Conservation (phyloP, 345 rosid genomes). For the Cochlearia excelsa region DNA sequence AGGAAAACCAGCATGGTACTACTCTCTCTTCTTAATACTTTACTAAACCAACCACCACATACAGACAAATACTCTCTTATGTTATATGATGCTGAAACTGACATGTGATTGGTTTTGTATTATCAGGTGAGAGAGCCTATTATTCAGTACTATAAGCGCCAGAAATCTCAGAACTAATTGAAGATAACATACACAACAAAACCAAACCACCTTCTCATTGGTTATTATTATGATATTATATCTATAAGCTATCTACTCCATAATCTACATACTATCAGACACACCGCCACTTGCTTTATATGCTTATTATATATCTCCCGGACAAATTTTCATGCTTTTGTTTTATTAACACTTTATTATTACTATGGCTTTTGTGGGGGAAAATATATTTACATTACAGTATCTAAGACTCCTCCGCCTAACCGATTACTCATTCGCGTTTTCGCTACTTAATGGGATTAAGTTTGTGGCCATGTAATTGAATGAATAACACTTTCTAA, state of each 20-base stretch:
- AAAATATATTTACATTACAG: too few species aligned
- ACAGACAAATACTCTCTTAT: too few species aligned
- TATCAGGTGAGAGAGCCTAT: conserved; percentile 93
- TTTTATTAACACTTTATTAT: neutral
- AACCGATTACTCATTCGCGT: too few species aligned
- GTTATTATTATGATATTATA: neutral
- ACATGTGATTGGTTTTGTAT: conserved; percentile 1
- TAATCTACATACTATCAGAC: neutral
- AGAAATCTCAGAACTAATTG: conserved; percentile 60
- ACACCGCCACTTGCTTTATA: neutral
- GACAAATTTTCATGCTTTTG: neutral
- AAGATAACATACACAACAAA: conserved; percentile 13
- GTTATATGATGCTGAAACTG: conserved; percentile 4
- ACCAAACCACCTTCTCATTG: conserved; percentile 19
- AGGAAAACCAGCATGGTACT: conserved; percentile 86
- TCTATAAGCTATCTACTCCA: neutral
- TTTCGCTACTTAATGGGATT: too few species aligned
- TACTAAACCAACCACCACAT: neutral
- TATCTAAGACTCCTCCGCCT: too few species aligned
- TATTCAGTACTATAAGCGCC: conserved; percentile 69
- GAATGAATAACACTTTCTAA: too few species aligned
- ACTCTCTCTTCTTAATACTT: conserved; percentile 6
- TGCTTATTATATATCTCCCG: neutral
- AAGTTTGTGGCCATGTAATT: too few species aligned
- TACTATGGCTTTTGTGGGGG: too few species aligned